Base-by-base conservation (phyloP, 2,329 filamentous ascomycete genomes). In the Dactylellina haptotyla region DNA sequence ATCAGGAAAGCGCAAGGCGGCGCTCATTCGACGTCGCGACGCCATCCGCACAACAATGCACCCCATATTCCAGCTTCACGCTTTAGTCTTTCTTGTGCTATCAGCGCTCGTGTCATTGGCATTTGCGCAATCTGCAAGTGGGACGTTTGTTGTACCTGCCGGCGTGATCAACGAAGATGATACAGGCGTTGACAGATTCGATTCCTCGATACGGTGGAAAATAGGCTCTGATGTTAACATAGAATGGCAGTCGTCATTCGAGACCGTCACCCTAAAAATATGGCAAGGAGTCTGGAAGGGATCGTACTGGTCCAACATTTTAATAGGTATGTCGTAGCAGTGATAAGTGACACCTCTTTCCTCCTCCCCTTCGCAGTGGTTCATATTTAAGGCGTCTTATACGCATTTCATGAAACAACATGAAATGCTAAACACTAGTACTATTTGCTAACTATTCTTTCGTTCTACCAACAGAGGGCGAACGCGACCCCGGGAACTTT, bases 221-320 rank as follows among this genome's bases (percentile, higher is more conserved):
- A 66, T 66, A 1, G 62, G 62, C 9, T 32, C 53, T 3, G 3
- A 37, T n/a, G 62, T 66, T 30, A 57, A 26, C n/a, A 50, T 58
- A 25, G 20, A 34, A 28, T 66, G 62, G 62, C 50, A 66, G 6
- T 37, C 51, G 3, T 23, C 54, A 20, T 66, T 57, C 10, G 62
- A 58, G 2, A 66, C 16, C 10, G 62, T 58, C n/a, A 66, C 62
- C 8, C 20, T 66, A n/a, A 20, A 32, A 28, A 23, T 66, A 14
- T 66, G 62, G 62, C 62, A 66, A 23, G 62, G 62, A 20, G 41
- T 58, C 18, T 51, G 18, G 30, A 20, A 66, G 20, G 62, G 62
- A 18, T 28, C 20, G 8, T 66, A 58, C 20, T 66, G 25, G 18
- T 57, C 28, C 30, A 26, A 39, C 16, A 41, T 57, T 20, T 50